These are phyloP conservation scores for Haemoproteus tartakovskyi DNA, from an alignment of 169 alveolate species.

Conservation along the genomic window DNA sequence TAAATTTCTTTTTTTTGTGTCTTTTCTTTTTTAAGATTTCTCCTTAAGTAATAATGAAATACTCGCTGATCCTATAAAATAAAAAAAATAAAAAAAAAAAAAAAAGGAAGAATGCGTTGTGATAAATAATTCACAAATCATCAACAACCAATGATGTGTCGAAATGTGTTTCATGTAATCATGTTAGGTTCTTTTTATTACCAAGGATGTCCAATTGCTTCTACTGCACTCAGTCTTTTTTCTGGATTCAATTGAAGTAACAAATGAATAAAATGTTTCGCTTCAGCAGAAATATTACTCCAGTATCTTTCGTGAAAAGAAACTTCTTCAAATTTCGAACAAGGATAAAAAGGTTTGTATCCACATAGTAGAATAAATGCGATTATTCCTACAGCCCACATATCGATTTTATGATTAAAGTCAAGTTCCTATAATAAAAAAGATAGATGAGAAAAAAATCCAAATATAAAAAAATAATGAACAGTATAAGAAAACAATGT, in stretches of 20 bases:
- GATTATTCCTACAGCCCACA: conserved; percentile 73
- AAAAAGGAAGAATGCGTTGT: not conserved
- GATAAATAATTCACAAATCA: too few species aligned
- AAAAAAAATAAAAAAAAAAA: not conserved
- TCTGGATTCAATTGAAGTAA: conserved; percentile 50
- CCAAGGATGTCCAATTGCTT: conserved; percentile 72
- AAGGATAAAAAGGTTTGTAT: conserved; percentile 71
- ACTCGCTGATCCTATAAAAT: too few species aligned
- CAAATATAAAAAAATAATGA: too few species aligned
- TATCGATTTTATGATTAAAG: conserved; percentile 65
- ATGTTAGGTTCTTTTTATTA: conserved; percentile 8
- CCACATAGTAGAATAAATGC: conserved; percentile 66
- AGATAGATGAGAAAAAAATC: not conserved
- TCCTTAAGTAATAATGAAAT: too few species aligned
- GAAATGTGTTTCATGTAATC: too few species aligned
- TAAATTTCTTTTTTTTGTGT: too few species aligned
- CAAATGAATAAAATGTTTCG: conserved; percentile 65
- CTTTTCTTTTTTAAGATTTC: too few species aligned
- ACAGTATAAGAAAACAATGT: too few species aligned
- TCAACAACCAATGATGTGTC: too few species aligned
- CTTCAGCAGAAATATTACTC: conserved; percentile 64
- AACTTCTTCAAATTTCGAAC: conserved; percentile 60
- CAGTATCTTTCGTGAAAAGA: conserved; percentile 72
- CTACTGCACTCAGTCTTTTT: conserved; percentile 58
- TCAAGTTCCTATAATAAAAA: conserved; percentile 28